These are phyloP conservation scores for Neoboletus subvelutipes DNA, from an alignment of 768 basidiomycete genomes.

Conservation along the genomic window DNA sequence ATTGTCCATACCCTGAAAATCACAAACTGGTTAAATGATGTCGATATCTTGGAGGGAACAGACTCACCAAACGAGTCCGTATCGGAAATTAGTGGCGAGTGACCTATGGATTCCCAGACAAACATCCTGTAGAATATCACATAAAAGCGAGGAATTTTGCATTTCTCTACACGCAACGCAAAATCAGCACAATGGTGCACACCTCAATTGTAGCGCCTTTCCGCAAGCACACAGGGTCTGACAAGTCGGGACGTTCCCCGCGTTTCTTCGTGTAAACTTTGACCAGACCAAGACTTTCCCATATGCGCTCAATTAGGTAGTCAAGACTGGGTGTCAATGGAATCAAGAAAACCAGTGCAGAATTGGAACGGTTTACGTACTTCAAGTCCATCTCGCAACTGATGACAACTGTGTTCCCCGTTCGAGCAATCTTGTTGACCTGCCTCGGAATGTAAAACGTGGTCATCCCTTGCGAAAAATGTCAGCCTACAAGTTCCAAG, in stretches of 20 bases:
- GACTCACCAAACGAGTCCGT: constrained; percentile 87
- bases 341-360: neutral
- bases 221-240: constrained; percentile 87
- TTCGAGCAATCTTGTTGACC: constrained; percentile 78
- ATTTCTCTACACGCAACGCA: neutral
- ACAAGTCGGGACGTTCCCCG: constrained; percentile 88
- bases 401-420: constrained; percentile 88
- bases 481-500: constrained; percentile 52
- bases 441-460: constrained; percentile 10
- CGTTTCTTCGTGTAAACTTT: constrained; percentile 98
- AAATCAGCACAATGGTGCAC: neutral
- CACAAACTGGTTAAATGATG: constrained; percentile 5
- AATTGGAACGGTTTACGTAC: constrained; percentile 38
- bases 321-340: constrained; percentile 47
- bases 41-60: neutral
- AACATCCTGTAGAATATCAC: constrained; percentile 53
- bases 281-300: constrained; percentile 76
- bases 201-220: constrained; percentile 94
- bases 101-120: constrained; percentile 93
- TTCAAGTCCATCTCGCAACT: constrained; percentile 95
- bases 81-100: constrained; percentile 87
- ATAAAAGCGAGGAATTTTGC: neutral
- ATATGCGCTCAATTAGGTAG: constrained; percentile 73
- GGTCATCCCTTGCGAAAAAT: neutral
- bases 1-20: constrained; percentile 26